Percentiles rank a stretch among this genome's conserved stretches.
Evolutionary conservation across 371 early-diverging fungal species (phyloP).

Genomic region (Rhizopus sp.): DNA sequence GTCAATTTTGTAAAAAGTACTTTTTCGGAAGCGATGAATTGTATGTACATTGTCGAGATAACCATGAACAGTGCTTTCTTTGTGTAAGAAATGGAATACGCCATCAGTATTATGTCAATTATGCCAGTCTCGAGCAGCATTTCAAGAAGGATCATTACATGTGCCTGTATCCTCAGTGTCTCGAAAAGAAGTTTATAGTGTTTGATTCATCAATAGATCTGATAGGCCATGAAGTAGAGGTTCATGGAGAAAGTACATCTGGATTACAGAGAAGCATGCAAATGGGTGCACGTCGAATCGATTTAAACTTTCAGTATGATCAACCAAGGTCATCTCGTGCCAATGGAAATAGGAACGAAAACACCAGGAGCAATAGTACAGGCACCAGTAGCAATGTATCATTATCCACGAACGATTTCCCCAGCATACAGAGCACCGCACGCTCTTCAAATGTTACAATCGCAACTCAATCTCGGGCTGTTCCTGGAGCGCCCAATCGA

Average conservation of each 20-base stretch:
- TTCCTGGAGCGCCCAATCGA: slow-evolving; percentile 18
- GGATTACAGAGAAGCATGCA: slow-evolving; percentile 40
- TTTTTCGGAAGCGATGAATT: slow-evolving; percentile 92
- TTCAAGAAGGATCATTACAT: slow-evolving; percentile 82
- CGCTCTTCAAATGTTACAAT: slow-evolving; percentile 2
- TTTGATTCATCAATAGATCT: slow-evolving; percentile 91
- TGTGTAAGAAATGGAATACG: slow-evolving; percentile 75
- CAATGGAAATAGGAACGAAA: slow-evolving; percentile 8
- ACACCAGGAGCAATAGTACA: slow-evolving; percentile 9
- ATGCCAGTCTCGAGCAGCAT: slow-evolving; percentile 79
- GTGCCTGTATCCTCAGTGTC: slow-evolving; percentile 80
- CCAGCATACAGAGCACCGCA: slow-evolving; percentile 11
- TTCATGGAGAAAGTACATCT: slow-evolving; percentile 40
- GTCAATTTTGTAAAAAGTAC: slow-evolving; percentile 80
- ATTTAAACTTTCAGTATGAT: slow-evolving; percentile 61
- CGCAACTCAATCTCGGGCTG: slow-evolving; percentile 5
- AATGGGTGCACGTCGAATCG: slow-evolving; percentile 52
- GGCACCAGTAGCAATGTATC: background rate
- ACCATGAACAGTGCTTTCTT: slow-evolving; percentile 93
- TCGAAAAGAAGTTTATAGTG: slow-evolving; percentile 96
- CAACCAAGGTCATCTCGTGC: slow-evolving; percentile 11
- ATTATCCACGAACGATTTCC: slow-evolving; percentile 1
- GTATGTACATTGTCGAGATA: slow-evolving; percentile 90
- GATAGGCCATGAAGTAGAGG: slow-evolving; percentile 78
- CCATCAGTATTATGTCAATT: slow-evolving; percentile 88